Base-by-base conservation (phyloP, 2,329 filamentous ascomycete genomes). In the Epichloe sp. region DNA sequence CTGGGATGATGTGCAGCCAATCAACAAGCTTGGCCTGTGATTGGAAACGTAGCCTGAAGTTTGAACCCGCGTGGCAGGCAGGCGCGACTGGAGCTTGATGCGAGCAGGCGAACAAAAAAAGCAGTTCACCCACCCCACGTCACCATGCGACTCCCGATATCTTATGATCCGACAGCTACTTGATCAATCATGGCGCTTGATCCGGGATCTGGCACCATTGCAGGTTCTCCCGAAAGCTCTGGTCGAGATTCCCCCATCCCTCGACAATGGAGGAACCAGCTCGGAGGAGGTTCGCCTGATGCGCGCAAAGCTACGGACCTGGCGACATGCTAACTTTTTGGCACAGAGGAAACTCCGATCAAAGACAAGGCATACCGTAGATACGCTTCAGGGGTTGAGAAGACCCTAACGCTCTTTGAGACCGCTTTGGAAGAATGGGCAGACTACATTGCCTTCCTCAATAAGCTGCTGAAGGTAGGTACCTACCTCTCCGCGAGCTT, bases 391-490 rank as follows among this genome's bases (percentile, higher is more conserved):
- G 86, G 82, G 53, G 83, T 98, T 57, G 91, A 97, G 63, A 82
- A 89, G 66, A 86, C 89, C 36, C 77, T 98, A 55, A 80, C 86
- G 44, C 76, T 95, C 36, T 98, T 96, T 71, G 93, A 98, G 65
- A 90, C 88, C 15, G 83, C 88, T 34, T 76, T 96, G 59, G 89
- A 97, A 69, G 93, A 98, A 80, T 98, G 93, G 93, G 93, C 94
- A 47, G 93, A 98, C 71, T 98, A 98, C 65, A 98, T 98, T 62
- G 95, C 91, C 17, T 98, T 97, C 65, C 72, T 98, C 51, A 94
- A 87, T 64, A 82, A 88, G 55, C 75, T 98, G 47, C 75, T 95
- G 55, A 97, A 96, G 80, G 88, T 90, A 96, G 80, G 88, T 90
- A 65, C 59, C 38, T 17, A 65, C 59, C 38, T 17, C 12, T 11